These are phyloP conservation scores for Heliamphora exappendiculata DNA, from an alignment of 148 eudicot species.

Conservation along the genomic window DNA sequence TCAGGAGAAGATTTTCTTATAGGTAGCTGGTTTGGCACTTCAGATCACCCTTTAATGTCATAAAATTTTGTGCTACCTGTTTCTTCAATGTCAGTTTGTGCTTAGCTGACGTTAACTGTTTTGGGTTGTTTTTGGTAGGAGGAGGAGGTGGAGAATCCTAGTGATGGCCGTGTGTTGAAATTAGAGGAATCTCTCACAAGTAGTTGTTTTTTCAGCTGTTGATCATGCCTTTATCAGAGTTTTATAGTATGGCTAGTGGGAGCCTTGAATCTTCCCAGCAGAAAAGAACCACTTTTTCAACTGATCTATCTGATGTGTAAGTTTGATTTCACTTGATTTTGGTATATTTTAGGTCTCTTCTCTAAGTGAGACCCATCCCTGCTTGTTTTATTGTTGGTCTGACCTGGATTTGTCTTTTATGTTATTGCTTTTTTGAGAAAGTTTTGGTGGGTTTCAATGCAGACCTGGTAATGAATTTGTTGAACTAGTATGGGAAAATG, in stretches of 20 bases:
- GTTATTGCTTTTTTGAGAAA: slow-evolving; percentile 11
- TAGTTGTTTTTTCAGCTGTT: neutral
- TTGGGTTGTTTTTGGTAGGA: slow-evolving; percentile 6
- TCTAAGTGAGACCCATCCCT: slow-evolving; percentile 5
- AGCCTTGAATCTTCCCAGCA: slow-evolving; percentile 47
- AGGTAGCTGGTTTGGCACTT: too few relatives aligned
- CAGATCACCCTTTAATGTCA: neutral
- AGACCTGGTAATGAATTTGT: slow-evolving; percentile 48
- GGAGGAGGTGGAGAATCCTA: slow-evolving; percentile 16
- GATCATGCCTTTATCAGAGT: slow-evolving; percentile 82
- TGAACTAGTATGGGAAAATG: slow-evolving; percentile 86
- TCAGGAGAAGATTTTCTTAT: slow-evolving; percentile 12
- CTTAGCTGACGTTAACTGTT: slow-evolving; percentile 11
- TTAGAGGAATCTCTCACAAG: neutral
- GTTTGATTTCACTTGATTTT: slow-evolving; percentile 19
- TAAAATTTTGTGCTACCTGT: slow-evolving; percentile 6
- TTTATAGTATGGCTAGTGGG: slow-evolving; percentile 47
- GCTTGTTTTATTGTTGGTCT: slow-evolving; percentile 1
- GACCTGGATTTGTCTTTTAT: slow-evolving; percentile 16
- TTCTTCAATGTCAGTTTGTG: slow-evolving; percentile 6
- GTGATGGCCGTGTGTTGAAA: slow-evolving; percentile 18
- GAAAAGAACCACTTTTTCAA: slow-evolving; percentile 30
- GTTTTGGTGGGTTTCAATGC: slow-evolving; percentile 21
- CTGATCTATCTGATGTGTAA: slow-evolving; percentile 51
- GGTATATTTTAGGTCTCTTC: neutral